Base-by-base conservation (phyloP, 148 eudicot genomes). In the Diospyros lotus region DNA sequence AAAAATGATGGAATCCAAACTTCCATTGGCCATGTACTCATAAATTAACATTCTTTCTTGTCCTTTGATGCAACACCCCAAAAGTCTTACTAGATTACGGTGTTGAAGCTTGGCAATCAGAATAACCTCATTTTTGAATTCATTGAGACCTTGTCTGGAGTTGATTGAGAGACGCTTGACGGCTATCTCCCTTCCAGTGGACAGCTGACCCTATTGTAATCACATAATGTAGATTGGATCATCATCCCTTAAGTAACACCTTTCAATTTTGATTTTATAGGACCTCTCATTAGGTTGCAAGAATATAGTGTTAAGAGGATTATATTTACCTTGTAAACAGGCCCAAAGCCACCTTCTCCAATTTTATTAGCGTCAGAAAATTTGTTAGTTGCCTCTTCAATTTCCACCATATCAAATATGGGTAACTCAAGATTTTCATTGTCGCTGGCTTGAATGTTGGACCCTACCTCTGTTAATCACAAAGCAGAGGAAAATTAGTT, bases 271-370 rank as follows among this genome's bases (percentile, higher is more conserved):
- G 3, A 3, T 2, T 5, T 17, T n/a, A 3, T 59, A 1, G 8
- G 5, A 13, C 4, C 4, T 28, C 17, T 13, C 17, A 17, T 18
- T 28, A 28, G 28, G 28, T 12, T 17, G 40, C 0, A 17, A 2
- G 1, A 18, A 17, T 17, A 60, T 60, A 28, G 2, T 13, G 8
- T 17, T 8, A 1, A 60, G 6, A 8, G 61, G 10, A 12, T 4
- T 14, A 63, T 9, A 39, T 18, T 41, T 75, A 76, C 79, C 79
- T 69, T 76, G 69, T 76, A 76, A 39, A 76, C 79, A 1, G 69
- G n/a, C 45, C 79, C 79, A 52, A 76, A 76, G 9, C 74, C 79
- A 69, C 79, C 79, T 41, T 76, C 62, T 71, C 79, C 79, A 38
- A 76, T 69, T 50, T 69, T 70, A 67, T 67, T 67, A 15, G 39